Evolutionary conservation across 331 rosid species (phyloP).

Genomic region (Malus hybrid): DNA sequence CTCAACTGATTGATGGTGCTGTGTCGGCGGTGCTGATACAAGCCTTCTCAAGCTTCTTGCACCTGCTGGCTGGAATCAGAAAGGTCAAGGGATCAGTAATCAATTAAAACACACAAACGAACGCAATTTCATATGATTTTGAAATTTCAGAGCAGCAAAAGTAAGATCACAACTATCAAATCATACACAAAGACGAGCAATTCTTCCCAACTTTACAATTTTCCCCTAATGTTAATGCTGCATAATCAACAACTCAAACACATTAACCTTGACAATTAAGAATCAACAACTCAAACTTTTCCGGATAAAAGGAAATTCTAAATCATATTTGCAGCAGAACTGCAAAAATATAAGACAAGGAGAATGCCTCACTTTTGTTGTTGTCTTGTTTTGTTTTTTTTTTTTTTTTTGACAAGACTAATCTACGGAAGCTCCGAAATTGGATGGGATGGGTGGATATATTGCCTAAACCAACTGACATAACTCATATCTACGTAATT

Average conservation of each 20-base stretch:
- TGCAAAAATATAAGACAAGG: neutral
- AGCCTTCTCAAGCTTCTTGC: slow-evolving; percentile 27
- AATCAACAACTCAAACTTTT: neutral
- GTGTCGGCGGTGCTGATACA: slow-evolving; percentile 23
- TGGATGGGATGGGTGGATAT: no score
- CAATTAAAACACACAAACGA: neutral
- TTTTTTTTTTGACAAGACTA: no score
- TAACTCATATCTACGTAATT: no score
- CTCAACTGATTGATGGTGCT: slow-evolving; percentile 25
- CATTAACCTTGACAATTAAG: neutral
- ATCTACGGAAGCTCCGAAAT: no score
- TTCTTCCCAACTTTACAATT: neutral
- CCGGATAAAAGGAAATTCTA: neutral
- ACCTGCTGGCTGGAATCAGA: slow-evolving; percentile 40
- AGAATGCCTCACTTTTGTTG: neutral
- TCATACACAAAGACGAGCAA: neutral
- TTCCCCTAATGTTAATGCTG: neutral
- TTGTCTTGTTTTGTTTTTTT: no score
- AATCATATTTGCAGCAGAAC: neutral
- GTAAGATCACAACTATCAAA: neutral
- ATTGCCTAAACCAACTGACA: no score
- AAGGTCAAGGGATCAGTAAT: slow-evolving; percentile 1
- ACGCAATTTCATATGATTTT: neutral
- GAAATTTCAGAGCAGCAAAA: neutral
- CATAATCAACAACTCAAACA: neutral